Evolutionary conservation across 2,329 filamentous ascomycete species (phyloP).

Genomic region (Polychaeton citri): DNA sequence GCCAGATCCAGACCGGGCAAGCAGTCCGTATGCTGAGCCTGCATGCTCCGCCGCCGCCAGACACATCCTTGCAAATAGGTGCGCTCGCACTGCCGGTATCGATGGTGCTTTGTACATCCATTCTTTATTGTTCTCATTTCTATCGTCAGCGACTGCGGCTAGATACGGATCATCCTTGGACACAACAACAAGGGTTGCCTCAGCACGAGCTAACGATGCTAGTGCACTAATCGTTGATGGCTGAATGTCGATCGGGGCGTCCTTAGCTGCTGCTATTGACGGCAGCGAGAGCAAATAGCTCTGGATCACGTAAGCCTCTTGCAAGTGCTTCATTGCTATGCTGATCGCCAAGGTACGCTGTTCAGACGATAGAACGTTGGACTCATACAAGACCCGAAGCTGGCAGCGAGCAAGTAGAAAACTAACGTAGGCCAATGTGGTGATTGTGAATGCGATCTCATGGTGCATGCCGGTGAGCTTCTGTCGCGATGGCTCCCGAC

Average conservation of each 20-base stretch:
- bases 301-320: conserved; percentile 69
- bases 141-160: conserved; percentile 62
- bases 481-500: conserved; percentile 51
- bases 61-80: conserved; percentile 77
- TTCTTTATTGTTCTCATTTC: conserved; percentile 73
- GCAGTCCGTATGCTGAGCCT: conserved; percentile 48
- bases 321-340: conserved; percentile 61
- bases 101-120: conserved; percentile 94
- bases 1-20: conserved; percentile 28
- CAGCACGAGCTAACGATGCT: conserved; percentile 58
- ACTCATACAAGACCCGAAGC: conserved; percentile 60
- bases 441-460: conserved; percentile 68
- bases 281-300: conserved; percentile 44
- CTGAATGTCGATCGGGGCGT: conserved; percentile 28
- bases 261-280: conserved; percentile 36
- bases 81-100: conserved; percentile 76
- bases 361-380: conserved; percentile 47
- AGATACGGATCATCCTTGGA: conserved; percentile 92
- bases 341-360: conserved; percentile 58
- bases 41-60: conserved; percentile 82
- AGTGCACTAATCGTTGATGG: conserved; percentile 30
- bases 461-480: conserved; percentile 64
- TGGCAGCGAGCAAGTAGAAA: conserved; percentile 58
- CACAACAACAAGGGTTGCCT: conserved; percentile 80
- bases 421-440: conserved; percentile 62